Conservation (phyloP, 495 filamentous ascomycete genomes). For the Tetracladium marchalianum region DNA sequence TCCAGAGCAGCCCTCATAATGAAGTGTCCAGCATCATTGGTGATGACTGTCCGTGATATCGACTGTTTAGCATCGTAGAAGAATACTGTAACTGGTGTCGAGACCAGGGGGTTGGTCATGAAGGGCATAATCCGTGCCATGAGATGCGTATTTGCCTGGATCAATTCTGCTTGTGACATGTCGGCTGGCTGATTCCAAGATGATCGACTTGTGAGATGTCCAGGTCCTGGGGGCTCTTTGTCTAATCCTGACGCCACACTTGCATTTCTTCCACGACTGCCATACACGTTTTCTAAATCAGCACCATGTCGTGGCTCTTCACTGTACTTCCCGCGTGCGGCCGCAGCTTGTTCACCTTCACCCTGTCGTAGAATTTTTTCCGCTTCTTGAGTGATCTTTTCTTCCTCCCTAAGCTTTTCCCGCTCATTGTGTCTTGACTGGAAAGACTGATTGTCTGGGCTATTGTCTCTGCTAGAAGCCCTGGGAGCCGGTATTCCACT, state of each 20-base stretch:
- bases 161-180: slow-evolving; percentile 61
- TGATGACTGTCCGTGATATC: slow-evolving; percentile 66
- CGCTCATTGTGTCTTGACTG: slow-evolving; percentile 24
- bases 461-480: slow-evolving; percentile 13
- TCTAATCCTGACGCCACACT: slow-evolving; percentile 11
- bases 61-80: slow-evolving; percentile 79
- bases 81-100: slow-evolving; percentile 74
- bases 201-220: slow-evolving; percentile 28
- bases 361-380: slow-evolving; percentile 62
- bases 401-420: slow-evolving; percentile 38
- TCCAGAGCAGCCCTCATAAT: slow-evolving; percentile 62
- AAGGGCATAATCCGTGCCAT: slow-evolving; percentile 85
- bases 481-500: slow-evolving; percentile 71
- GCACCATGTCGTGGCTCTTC: slow-evolving; percentile 30
- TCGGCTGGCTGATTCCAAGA: slow-evolving; percentile 43
- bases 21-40: slow-evolving; percentile 86
- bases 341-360: slow-evolving; percentile 57
- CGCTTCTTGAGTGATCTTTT: slow-evolving; percentile 60
- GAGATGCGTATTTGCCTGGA: slow-evolving; percentile 72
- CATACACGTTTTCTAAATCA: slow-evolving; percentile 21
- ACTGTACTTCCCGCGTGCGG: slow-evolving; percentile 53
- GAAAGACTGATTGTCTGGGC: slow-evolving; percentile 12
- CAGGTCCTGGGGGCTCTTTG: slow-evolving; percentile 26
- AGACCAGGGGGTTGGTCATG: slow-evolving; percentile 65
- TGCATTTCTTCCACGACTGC: slow-evolving; percentile 6